Conservation (phyloP, 768 basidiomycete genomes). For the Dioszegia crocea region DNA sequence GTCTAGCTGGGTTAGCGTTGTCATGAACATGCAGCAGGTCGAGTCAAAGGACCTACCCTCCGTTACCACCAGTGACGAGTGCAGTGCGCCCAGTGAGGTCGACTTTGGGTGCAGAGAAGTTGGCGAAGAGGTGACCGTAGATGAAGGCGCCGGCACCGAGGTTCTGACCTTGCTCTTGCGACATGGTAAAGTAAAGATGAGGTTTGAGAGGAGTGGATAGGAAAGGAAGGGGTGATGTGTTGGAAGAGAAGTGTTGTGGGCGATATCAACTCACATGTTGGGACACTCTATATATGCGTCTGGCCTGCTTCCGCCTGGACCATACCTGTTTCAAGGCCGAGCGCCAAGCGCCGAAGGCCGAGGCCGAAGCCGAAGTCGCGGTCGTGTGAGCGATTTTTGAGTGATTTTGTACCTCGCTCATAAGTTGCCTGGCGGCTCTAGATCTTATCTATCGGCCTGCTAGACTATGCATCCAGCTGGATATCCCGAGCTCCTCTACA, state of each 20-base stretch:
- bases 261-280: too few relatives aligned
- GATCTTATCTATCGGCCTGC: too few relatives aligned
- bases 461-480: too few relatives aligned
- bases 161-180: not conserved
- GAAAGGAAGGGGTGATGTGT: not conserved
- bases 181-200: not conserved
- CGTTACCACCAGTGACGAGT: conserved; percentile 6
- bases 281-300: too few relatives aligned
- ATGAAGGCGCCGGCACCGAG: not conserved
- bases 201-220: not conserved
- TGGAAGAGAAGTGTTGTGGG: too few relatives aligned
- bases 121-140: not conserved
- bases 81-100: not conserved
- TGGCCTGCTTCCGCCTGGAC: too few relatives aligned
- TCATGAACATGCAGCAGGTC: too few relatives aligned
- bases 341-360: not conserved
- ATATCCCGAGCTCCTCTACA: too few relatives aligned
- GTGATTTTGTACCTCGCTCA: too few relatives aligned
- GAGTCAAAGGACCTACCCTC: too few relatives aligned
- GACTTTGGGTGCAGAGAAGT: not conserved
- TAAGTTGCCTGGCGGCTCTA: too few relatives aligned
- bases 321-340: not conserved
- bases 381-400: too few relatives aligned
- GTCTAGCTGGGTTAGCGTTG: not conserved
- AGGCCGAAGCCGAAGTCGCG: not conserved